Percentiles rank a stretch among this genome's conserved stretches.
phyloP scores from a whole-genome alignment of 352 stramenopile genomes.

The Phytophthora cajani region DNA sequence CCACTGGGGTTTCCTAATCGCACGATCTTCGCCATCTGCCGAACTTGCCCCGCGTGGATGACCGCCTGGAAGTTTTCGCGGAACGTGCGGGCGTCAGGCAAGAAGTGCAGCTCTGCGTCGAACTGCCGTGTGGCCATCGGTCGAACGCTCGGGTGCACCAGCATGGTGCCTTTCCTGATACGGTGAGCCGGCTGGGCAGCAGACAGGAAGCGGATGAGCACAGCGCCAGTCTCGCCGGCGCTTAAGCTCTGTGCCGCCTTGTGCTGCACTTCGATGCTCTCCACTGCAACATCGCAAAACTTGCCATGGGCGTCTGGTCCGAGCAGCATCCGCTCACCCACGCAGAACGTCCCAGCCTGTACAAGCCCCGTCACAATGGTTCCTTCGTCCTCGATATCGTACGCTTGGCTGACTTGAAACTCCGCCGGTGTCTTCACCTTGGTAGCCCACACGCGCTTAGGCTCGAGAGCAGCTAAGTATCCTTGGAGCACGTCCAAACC shows the following conservation, averaged over 20 bases:
- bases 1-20: constrained; percentile 36
- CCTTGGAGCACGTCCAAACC: constrained; percentile 63
- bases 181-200: constrained; percentile 23
- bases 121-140: constrained; percentile 75
- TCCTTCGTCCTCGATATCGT: constrained; percentile 73
- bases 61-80: constrained; percentile 82
- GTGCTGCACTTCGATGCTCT: constrained; percentile 85
- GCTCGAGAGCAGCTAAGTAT: constrained; percentile 63
- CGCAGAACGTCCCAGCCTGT: constrained; percentile 69
- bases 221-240: constrained; percentile 73
- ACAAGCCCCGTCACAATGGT: constrained; percentile 79
- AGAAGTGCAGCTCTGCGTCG: constrained; percentile 78
- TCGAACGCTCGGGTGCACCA: constrained; percentile 69
- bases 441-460: constrained; percentile 68
- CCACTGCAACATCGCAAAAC: constrained; percentile 71
- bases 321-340: constrained; percentile 73
- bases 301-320: constrained; percentile 60
- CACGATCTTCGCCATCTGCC: constrained; percentile 84
- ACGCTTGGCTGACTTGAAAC: constrained; percentile 84
- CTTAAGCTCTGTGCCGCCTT: constrained; percentile 63
- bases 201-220: constrained; percentile 61
- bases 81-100: constrained; percentile 59
- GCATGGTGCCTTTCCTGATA: constrained; percentile 76
- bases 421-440: constrained; percentile 60
- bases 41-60: constrained; percentile 82